Evolutionary conservation across 2,329 filamentous ascomycete genomes (phyloP), one percentile per base, ranked within the genome.

Genomic region (Alternaria infectoria): DNA sequence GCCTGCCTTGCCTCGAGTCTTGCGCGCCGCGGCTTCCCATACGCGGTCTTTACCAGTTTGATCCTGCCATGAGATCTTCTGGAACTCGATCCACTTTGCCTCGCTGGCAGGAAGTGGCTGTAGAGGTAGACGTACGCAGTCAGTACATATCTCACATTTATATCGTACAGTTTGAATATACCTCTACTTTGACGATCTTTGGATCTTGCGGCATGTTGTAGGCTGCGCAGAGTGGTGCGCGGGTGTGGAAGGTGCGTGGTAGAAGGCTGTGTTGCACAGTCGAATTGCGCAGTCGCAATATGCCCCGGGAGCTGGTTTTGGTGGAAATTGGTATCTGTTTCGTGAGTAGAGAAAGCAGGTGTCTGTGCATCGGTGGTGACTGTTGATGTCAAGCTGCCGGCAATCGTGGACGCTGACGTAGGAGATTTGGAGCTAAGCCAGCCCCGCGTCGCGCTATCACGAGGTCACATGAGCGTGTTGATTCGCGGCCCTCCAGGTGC

Each of bases 21-120:
- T 84, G 28, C 84, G 81, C 9, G 81, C 79, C 5, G 84, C 84
- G 32, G 81, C 80, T 75, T 86, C 84, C 84, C 84, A 86, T 26
- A 84, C 77, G 58, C 84, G 83, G 28, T 79, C 46, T 56, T 79
- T 81, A 63, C 83, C 83, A 3, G 78, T 77, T 66, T 84, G 81
- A 65, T 84, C 82, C 17, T 76, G 78, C 80, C 82, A 84, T 43
- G 85, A 81, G 71, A 88, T 84, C 65, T 84, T 86, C 62, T 86
- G 81, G 58, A 89, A 84, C 50, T 85, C 83, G 32, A 87, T 80
- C 86, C 86, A 88, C 76, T 84, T 86, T 0, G 86, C 83, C 61
- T 88, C 83, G n/a, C 77, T 74, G 17, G 83, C 79, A 58, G 83
- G 79, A 15, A 89, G 81, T 28, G 86, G 36, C 36, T 40, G 9